Evolutionary conservation across 2,329 filamentous ascomycete species (phyloP).

Genomic region (Cladosporium sp.): DNA sequence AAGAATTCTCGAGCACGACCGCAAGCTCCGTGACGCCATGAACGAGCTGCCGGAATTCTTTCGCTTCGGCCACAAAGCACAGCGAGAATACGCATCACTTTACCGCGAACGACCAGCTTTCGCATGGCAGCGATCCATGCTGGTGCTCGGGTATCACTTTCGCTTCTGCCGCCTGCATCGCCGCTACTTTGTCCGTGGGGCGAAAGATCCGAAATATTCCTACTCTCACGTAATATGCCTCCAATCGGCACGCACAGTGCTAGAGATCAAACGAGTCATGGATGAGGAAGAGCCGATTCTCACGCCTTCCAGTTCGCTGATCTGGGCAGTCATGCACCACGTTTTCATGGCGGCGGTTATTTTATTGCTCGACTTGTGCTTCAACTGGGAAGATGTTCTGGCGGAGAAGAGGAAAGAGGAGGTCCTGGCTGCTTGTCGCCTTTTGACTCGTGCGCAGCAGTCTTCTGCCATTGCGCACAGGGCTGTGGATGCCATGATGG

Average conservation of each 20-base stretch:
- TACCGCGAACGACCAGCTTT: neutral
- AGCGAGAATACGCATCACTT: neutral
- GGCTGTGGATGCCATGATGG: constrained; percentile 4
- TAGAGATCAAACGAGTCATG: constrained; percentile 8
- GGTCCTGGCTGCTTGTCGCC: constrained; percentile 3
- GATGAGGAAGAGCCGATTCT: constrained; percentile 5
- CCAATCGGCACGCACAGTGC: constrained; percentile 1
- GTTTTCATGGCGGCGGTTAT: constrained; percentile 7
- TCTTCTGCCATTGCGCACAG: neutral
- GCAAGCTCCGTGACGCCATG: neutral
- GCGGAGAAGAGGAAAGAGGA: constrained; percentile 2
- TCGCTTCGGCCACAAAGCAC: neutral
- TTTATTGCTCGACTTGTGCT: neutral
- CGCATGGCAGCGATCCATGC: neutral
- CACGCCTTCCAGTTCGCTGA: constrained; percentile 2
- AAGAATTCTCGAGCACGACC: neutral
- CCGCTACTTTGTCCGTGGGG: neutral
- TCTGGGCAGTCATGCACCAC: constrained; percentile 6
- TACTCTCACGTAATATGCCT: constrained; percentile 6
- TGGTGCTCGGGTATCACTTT: neutral
- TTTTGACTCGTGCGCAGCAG: neutral
- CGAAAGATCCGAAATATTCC: constrained; percentile 2
- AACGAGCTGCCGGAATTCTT: constrained; percentile 2
- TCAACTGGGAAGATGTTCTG: constrained; percentile 9
- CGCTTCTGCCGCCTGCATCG: constrained; percentile 5